These are phyloP conservation scores for Hydrangea macrophylla DNA, from an alignment of 148 eudicot species.

Conservation along the genomic window DNA sequence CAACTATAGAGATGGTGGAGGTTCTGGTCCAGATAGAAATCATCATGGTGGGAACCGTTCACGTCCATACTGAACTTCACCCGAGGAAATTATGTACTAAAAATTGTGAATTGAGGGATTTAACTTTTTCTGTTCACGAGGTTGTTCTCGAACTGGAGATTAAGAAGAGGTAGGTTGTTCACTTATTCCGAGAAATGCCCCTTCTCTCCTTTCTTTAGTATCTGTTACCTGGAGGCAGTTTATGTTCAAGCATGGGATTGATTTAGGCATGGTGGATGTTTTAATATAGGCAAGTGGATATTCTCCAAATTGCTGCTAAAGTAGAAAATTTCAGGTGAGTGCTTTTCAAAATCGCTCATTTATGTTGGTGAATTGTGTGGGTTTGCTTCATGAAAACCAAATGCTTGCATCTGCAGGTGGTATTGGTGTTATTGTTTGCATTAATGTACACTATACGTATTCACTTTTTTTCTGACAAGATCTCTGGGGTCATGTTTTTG, in stretches of 20 bases:
- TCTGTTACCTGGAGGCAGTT: constrained; percentile 29
- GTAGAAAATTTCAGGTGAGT: constrained; percentile 87
- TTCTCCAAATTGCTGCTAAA: constrained; percentile 69
- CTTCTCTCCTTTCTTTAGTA: constrained; percentile 37
- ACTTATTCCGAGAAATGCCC: constrained; percentile 52
- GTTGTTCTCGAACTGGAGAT: constrained; percentile 61
- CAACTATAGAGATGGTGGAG: constrained; percentile 59
- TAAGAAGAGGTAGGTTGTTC: constrained; percentile 90
- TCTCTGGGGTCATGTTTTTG: not conserved
- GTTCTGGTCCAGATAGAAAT: constrained; percentile 76
- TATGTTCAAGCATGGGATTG: constrained; percentile 43
- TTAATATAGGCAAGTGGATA: constrained; percentile 77
- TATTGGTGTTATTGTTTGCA: not conserved
- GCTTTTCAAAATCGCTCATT: constrained; percentile 22
- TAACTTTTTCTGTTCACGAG: constrained; percentile 39
- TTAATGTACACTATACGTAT: not conserved
- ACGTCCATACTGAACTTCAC: constrained; percentile 65
- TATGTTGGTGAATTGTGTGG: not conserved
- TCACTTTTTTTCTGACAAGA: too few relatives aligned
- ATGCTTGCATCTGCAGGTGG: constrained; percentile 6
- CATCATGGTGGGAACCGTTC: constrained; percentile 76
- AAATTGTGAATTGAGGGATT: constrained; percentile 42
- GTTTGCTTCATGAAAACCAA: not conserved
- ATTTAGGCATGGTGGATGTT: constrained; percentile 55
- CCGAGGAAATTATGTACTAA: constrained; percentile 43